Evolutionary conservation across 2,329 filamentous ascomycete genomes (phyloP).

Genomic region (Beauveria asiatica): DNA sequence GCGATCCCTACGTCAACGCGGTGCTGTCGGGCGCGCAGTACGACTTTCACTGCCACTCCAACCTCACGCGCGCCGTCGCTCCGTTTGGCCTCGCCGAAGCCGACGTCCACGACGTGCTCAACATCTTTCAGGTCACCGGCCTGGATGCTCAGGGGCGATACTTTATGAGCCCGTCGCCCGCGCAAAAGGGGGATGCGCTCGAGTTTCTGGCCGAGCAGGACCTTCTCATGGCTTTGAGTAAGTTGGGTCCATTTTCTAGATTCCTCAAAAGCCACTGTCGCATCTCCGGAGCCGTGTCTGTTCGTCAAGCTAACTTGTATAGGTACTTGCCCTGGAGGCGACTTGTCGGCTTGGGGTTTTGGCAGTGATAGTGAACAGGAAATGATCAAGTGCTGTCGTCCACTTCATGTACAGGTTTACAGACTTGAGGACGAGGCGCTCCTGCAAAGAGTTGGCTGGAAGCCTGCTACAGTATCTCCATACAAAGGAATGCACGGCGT

Average conservation of each 20-base stretch:
- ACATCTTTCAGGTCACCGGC: slow-evolving; percentile 79
- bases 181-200: slow-evolving; percentile 48
- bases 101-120: slow-evolving; percentile 79
- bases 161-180: slow-evolving; percentile 62
- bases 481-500: slow-evolving; percentile 63
- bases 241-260: slow-evolving; percentile 13
- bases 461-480: slow-evolving; percentile 45
- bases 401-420: slow-evolving; percentile 67
- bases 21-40: slow-evolving; percentile 63
- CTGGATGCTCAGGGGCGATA: slow-evolving; percentile 64
- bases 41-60: slow-evolving; percentile 79
- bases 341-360: slow-evolving; percentile 76
- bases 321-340: slow-evolving; percentile 71
- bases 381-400: slow-evolving; percentile 63
- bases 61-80: slow-evolving; percentile 63
- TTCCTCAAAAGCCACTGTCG: background rate
- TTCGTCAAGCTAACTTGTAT: slow-evolving; percentile 19
- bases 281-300: slow-evolving; percentile 20
- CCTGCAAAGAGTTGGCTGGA: slow-evolving; percentile 51
- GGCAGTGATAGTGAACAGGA: slow-evolving; percentile 57
- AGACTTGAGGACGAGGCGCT: slow-evolving; percentile 45
- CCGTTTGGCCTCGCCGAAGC: slow-evolving; percentile 60
- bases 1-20: slow-evolving; percentile 75
- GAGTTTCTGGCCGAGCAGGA: slow-evolving; percentile 78
- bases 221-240: slow-evolving; percentile 52